Percentiles rank a stretch among this genome's conserved stretches.
Conservation (phyloP, 2,329 filamentous ascomycete genomes). For the Aspergillus sp. region DNA sequence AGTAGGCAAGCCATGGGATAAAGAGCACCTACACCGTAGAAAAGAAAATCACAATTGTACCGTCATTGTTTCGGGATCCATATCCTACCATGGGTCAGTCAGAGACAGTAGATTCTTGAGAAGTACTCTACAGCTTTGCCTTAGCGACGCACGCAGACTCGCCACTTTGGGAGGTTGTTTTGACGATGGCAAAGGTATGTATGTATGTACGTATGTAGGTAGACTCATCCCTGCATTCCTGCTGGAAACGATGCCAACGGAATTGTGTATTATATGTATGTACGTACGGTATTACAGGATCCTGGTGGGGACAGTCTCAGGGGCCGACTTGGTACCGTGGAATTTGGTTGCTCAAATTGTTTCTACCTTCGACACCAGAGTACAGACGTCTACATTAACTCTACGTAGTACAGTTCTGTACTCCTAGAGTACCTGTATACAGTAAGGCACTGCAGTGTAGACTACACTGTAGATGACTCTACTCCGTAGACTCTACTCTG, state of each 20-base stretch:
- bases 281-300: slow-evolving; percentile 10
- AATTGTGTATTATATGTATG: slow-evolving; percentile 1
- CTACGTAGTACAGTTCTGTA: neutral
- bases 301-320: slow-evolving; percentile 24
- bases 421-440: no score
- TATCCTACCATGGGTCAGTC: neutral
- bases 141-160: slow-evolving; percentile 12
- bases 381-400: neutral
- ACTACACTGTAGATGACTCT: no score
- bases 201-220: neutral
- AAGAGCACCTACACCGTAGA: no score
- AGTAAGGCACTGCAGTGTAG: no score
- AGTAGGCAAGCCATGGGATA: no score
- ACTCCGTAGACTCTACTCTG: no score
- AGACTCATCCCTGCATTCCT: slow-evolving; percentile 26
- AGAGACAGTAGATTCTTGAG: neutral
- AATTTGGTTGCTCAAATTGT: neutral
- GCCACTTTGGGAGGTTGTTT: slow-evolving; percentile 9
- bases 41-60: neutral
- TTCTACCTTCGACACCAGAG: neutral
- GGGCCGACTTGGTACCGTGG: slow-evolving; percentile 14
- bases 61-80: neutral
- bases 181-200: slow-evolving; percentile 4
- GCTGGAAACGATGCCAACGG: slow-evolving; percentile 8
- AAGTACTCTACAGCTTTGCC: neutral